phyloP scores from a whole-genome alignment of 208 protist species.

The Angomonas ambiguus region DNA sequence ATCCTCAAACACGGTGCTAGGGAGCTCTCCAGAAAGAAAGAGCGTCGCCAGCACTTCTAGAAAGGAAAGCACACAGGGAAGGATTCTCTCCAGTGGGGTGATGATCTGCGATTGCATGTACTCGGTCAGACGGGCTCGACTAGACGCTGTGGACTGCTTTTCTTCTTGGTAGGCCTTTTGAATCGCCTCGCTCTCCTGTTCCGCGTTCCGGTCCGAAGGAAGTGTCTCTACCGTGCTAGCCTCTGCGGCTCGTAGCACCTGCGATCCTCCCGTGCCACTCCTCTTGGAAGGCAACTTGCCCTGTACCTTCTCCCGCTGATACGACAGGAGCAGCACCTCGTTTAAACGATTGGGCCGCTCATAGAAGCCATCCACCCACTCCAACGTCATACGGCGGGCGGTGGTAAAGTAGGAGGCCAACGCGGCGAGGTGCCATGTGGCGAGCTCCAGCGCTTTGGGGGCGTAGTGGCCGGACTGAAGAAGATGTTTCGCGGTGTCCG shows the following conservation, averaged over 20 bases:
- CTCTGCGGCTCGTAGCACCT: too few species aligned
- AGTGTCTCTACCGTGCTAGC: too few species aligned
- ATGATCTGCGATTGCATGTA: neutral
- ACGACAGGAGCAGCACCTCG: neutral
- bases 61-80: slow-evolving; percentile 1
- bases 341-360: neutral
- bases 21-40: neutral
- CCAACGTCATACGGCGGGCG: slow-evolving; percentile 3
- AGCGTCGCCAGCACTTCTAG: slow-evolving; percentile 7
- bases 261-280: too few species aligned
- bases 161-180: neutral
- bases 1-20: neutral
- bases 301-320: neutral
- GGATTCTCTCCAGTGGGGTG: neutral
- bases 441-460: slow-evolving; percentile 31
- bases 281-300: neutral
- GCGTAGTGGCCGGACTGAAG: slow-evolving; percentile 32
- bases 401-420: slow-evolving; percentile 38
- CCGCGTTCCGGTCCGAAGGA: neutral
- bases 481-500: slow-evolving; percentile 39
- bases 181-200: neutral
- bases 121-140: neutral
- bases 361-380: neutral
- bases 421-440: slow-evolving; percentile 45
- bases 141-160: neutral